A percentile compares a stretch with the other conserved stretches of the same genome.
Conservation (phyloP, 148 eudicot genomes). For the Camellia japonica region DNA sequence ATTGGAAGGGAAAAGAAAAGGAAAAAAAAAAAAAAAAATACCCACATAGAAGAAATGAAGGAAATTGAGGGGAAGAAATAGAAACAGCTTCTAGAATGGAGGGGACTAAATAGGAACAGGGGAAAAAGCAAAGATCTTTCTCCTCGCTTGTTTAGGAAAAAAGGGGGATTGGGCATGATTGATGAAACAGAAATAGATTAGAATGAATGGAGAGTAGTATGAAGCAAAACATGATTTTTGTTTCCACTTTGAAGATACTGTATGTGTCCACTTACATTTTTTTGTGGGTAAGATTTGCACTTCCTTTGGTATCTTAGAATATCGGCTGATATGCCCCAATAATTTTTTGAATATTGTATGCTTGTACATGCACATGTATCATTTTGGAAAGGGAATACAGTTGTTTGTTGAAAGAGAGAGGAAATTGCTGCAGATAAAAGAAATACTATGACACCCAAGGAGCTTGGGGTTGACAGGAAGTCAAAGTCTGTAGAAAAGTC, state of each 20-base stretch:
- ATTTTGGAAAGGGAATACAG: neutral
- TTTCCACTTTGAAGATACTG: neutral
- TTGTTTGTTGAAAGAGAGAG: neutral
- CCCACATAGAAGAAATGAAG: too few species aligned
- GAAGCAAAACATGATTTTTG: neutral
- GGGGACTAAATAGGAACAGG: neutral
- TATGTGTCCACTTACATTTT: neutral
- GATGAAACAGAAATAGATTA: neutral
- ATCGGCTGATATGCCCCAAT: neutral
- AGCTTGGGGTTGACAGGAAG: neutral
- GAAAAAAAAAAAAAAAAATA: too few species aligned
- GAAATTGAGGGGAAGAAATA: neutral
- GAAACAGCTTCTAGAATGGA: neutral
- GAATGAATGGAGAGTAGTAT: neutral
- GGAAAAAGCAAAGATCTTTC: neutral
- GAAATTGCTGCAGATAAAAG: neutral
- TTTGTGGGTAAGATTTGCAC: neutral
- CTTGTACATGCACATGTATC: neutral
- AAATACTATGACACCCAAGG: neutral
- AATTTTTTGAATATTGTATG: neutral
- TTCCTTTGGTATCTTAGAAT: neutral
- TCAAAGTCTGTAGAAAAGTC: neutral
- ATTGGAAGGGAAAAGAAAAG: neutral
- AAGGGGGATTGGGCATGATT: neutral
- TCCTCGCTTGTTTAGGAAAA: neutral